A percentile compares a stretch with the other conserved stretches of the same genome.
Conservation (phyloP, 352 stramenopile species). For the Phytophthora syringae region DNA sequence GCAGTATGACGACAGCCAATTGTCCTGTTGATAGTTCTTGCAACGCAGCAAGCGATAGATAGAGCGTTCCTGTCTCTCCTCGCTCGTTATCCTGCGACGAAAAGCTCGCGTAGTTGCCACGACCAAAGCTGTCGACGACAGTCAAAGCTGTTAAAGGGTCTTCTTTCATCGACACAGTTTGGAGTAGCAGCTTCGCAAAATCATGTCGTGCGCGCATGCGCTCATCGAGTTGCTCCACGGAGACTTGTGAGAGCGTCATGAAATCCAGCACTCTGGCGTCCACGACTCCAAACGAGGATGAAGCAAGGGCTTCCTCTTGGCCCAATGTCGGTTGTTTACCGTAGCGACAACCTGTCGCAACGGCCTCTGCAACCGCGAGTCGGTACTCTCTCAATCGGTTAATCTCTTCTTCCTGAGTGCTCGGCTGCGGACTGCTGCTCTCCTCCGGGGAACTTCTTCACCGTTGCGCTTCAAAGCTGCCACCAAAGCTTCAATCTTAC, state of each 20-base stretch:
- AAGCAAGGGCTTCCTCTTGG: constrained; percentile 1
- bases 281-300: constrained; percentile 28
- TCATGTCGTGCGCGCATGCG: constrained; percentile 36
- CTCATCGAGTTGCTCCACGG: constrained; percentile 28
- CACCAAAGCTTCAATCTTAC: constrained; percentile 36
- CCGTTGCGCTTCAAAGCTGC: constrained; percentile 13
- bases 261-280: constrained; percentile 9
- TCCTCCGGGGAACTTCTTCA: background rate
- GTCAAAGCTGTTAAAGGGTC: background rate
- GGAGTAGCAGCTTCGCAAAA: constrained; percentile 45
- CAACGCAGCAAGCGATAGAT: constrained; percentile 37
- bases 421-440: background rate
- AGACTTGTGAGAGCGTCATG: background rate
- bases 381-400: constrained; percentile 20
- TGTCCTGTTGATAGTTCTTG: constrained; percentile 55
- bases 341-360: constrained; percentile 30
- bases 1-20: constrained; percentile 57
- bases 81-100: background rate
- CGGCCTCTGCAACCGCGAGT: constrained; percentile 26
- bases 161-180: constrained; percentile 14
- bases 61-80: constrained; percentile 33
- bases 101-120: constrained; percentile 27
- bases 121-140: constrained; percentile 23
- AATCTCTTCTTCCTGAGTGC: background rate
- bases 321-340: constrained; percentile 7